Conservation (phyloP, 2,329 filamentous ascomycete species). For the Diaporthe sp. region DNA sequence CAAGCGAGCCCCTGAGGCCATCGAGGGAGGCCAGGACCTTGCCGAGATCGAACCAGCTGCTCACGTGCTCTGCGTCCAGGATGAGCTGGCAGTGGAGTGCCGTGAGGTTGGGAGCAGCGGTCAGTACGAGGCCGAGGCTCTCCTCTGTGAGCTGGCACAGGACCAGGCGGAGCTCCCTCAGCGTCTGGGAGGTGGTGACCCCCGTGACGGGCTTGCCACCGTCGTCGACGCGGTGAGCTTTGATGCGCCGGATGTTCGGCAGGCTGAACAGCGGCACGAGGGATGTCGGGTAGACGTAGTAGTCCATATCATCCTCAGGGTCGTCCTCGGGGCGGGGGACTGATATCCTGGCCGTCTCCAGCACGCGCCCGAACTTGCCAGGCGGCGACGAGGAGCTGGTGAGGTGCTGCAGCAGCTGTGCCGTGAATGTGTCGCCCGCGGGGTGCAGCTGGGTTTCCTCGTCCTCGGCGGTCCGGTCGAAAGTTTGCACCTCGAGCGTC, state of each 20-base stretch:
- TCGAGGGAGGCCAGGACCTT: neutral
- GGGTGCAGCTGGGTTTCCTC: neutral
- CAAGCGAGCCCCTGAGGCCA: neutral
- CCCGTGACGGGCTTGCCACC: neutral
- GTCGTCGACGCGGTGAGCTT: conserved; percentile 9
- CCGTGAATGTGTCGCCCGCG: neutral
- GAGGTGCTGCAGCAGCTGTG: neutral
- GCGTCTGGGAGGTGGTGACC: neutral
- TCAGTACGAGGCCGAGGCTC: neutral
- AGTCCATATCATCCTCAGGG: conserved; percentile 8
- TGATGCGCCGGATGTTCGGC: neutral
- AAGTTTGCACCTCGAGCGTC: neutral
- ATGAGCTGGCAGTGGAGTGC: neutral
- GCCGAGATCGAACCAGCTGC: neutral
- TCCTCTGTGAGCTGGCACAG: neutral
- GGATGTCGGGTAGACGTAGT: neutral
- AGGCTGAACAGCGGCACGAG: neutral
- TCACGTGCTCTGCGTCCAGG: neutral
- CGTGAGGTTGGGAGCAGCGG: neutral
- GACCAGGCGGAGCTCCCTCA: neutral
- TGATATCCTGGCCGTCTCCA: neutral
- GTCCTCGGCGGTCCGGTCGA: neutral
- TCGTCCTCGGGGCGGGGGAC: neutral
- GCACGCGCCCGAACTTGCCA: neutral
- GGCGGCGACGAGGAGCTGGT: neutral